Evolutionary conservation across 495 filamentous ascomycete species (phyloP).

Genomic region (Aspergillus ellipticus): DNA sequence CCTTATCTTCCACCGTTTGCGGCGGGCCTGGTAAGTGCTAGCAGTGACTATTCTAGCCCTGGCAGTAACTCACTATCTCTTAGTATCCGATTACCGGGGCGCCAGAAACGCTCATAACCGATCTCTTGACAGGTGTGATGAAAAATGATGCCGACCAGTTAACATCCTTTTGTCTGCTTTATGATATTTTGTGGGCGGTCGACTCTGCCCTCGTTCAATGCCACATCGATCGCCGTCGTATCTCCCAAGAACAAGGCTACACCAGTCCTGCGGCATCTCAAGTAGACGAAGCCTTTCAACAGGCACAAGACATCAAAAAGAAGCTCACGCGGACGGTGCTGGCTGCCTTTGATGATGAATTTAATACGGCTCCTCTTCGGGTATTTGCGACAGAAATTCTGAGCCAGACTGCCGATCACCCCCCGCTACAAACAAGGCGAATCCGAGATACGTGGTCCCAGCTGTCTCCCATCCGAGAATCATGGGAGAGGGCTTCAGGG

Average conservation of each 20-base stretch:
- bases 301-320: conserved; percentile 17
- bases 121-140: conserved; percentile 18
- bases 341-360: conserved; percentile 23
- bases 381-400: conserved; percentile 18
- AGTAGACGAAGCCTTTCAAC: conserved; percentile 16
- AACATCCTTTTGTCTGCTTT: conserved; percentile 16
- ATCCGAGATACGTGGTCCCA: conserved; percentile 20
- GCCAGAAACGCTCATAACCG: conserved; percentile 20
- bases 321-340: conserved; percentile 20
- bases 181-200: conserved; percentile 22
- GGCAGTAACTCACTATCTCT: conserved; percentile 8
- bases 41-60: neutral
- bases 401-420: conserved; percentile 13
- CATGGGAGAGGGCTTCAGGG: conserved; percentile 12
- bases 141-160: conserved; percentile 16
- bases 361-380: conserved; percentile 18
- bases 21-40: conserved; percentile 19
- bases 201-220: conserved; percentile 25
- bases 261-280: conserved; percentile 12
- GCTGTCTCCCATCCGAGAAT: conserved; percentile 12
- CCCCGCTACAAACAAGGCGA: conserved; percentile 20
- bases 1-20: conserved; percentile 9
- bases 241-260: conserved; percentile 20
- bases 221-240: conserved; percentile 25
- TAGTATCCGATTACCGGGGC: conserved; percentile 20